phyloP scores from a whole-genome alignment of 192 early-diverging fungal species.

The Chytriomyces hyalinus region DNA sequence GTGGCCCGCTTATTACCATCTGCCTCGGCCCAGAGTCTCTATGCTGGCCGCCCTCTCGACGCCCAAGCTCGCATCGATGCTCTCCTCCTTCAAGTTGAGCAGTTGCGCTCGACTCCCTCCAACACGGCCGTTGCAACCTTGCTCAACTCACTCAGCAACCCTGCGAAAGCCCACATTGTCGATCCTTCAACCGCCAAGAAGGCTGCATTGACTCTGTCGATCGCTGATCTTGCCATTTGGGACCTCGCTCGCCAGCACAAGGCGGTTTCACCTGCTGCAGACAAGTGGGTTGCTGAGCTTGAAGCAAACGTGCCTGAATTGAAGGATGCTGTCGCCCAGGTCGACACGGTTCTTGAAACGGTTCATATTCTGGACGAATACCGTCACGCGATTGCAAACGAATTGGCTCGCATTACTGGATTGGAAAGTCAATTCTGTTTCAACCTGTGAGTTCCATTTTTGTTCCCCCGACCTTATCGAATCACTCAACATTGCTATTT shows the following conservation, averaged over 20 bases:
- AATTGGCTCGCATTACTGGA: slow-evolving; percentile 31
- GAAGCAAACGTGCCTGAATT: slow-evolving; percentile 4
- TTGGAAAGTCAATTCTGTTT: slow-evolving; percentile 3
- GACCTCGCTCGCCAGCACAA: slow-evolving; percentile 25
- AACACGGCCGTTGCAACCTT: background rate
- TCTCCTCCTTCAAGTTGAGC: background rate
- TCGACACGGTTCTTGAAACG: slow-evolving; percentile 19
- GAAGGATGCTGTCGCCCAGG: slow-evolving; percentile 20
- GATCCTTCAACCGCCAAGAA: slow-evolving; percentile 2
- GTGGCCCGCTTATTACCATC: slow-evolving; percentile 15
- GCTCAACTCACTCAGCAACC: slow-evolving; percentile 5
- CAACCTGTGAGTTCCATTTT: slow-evolving; percentile 16
- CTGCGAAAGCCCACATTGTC: background rate
- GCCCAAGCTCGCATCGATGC: slow-evolving; percentile 11
- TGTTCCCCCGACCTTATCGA: background rate
- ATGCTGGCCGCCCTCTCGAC: slow-evolving; percentile 18
- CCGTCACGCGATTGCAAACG: slow-evolving; percentile 30
- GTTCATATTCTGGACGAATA: slow-evolving; percentile 33
- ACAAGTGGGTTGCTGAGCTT: slow-evolving; percentile 28
- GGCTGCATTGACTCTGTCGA: background rate
- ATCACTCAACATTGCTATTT: background rate
- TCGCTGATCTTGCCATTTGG: slow-evolving; percentile 37
- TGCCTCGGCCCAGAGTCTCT: background rate
- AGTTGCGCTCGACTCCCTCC: background rate
- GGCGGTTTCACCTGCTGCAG: background rate